Evolutionary conservation across 139 green algal genomes (phyloP).

Genomic region (Chlamydomonas schloesseri): DNA sequence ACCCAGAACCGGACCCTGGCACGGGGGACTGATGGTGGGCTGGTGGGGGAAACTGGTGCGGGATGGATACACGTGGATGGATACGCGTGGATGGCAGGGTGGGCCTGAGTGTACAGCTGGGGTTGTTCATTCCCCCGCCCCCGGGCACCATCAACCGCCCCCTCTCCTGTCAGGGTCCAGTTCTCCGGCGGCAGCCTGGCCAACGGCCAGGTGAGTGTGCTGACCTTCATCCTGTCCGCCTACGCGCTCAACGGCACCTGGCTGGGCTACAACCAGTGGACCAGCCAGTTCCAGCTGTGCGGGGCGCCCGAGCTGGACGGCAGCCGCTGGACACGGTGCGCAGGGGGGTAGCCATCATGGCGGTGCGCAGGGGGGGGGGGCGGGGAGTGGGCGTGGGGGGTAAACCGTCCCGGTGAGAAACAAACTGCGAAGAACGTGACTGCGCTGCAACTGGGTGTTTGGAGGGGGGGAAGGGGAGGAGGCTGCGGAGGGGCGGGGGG

Average conservation of each 20-base stretch:
- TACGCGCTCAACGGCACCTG: constrained; percentile 71
- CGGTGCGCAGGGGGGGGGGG: neutral
- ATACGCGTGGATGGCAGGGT: too few species aligned
- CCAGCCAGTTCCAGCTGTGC: constrained; percentile 68
- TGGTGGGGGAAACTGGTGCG: too few species aligned
- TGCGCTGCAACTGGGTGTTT: neutral
- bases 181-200: constrained; percentile 40
- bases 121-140: too few species aligned
- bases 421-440: too few species aligned
- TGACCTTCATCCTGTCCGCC: constrained; percentile 63
- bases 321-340: constrained; percentile 61
- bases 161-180: constrained; percentile 11
- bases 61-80: too few species aligned
- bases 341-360: too few species aligned
- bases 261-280: constrained; percentile 68
- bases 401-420: neutral
- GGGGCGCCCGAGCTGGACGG: constrained; percentile 48
- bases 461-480: too few species aligned
- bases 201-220: neutral
- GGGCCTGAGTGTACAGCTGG: too few species aligned
- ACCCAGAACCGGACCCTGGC: too few species aligned
- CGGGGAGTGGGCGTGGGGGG: neutral
- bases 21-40: too few species aligned
- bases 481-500: too few species aligned
- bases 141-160: too few species aligned